phyloP scores from a whole-genome alignment of 345 rosid species.

The Conringia planisiliqua region DNA sequence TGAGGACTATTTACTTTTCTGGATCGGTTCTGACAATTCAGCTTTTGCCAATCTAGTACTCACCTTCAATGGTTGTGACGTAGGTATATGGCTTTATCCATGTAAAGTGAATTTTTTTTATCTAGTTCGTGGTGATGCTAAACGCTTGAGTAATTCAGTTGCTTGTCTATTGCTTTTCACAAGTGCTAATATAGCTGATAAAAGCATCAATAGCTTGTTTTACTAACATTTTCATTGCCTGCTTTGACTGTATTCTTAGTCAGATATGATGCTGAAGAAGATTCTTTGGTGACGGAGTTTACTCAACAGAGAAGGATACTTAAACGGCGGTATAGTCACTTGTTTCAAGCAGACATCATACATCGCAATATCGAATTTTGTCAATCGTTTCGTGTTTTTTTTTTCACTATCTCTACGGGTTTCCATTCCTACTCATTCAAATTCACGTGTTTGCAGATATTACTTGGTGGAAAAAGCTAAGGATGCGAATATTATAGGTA shows the following conservation, averaged over 20 bases:
- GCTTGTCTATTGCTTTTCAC: neutral
- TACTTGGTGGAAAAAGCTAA: constrained; percentile 95
- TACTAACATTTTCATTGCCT: neutral
- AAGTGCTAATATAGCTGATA: too few species aligned
- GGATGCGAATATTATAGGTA: constrained; percentile 89
- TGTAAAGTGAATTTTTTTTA: neutral
- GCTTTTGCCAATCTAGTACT: constrained; percentile 81
- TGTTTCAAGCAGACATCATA: neutral
- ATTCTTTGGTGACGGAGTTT: constrained; percentile 62
- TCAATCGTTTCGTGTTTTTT: neutral
- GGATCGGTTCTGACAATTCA: constrained; percentile 75
- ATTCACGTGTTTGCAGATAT: constrained; percentile 55
- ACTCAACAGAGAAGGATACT: constrained; percentile 75
- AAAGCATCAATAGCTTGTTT: neutral
- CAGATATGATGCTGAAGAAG: constrained; percentile 80
- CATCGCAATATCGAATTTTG: neutral
- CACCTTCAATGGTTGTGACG: constrained; percentile 76
- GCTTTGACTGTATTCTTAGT: constrained; percentile 37
- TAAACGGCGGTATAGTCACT: constrained; percentile 61
- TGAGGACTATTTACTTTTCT: constrained; percentile 68
- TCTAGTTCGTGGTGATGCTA: neutral
- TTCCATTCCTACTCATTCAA: neutral
- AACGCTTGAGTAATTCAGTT: neutral
- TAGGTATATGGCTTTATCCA: constrained; percentile 49
- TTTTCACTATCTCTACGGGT: neutral